Evolutionary conservation across 2,329 filamentous ascomycete species (phyloP).

Genomic region (Chaetomium sp.): DNA sequence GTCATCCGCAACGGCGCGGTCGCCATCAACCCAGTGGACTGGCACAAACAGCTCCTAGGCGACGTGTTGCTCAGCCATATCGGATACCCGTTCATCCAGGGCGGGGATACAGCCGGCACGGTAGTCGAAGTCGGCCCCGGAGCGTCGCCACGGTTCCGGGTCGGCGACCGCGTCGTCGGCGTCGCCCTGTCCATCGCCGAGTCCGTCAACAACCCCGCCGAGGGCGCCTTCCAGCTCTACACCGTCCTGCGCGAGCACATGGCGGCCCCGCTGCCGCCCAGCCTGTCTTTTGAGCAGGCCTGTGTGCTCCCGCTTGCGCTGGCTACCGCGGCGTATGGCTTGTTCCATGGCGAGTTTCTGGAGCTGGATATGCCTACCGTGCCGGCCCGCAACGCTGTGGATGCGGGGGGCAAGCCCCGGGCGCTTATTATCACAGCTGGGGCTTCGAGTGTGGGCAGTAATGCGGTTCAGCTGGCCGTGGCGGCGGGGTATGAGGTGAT

Average conservation of each 20-base stretch:
- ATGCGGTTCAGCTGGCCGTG: background rate
- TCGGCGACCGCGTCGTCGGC: slow-evolving; percentile 3
- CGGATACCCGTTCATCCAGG: background rate
- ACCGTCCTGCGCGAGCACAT: background rate
- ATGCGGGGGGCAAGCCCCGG: background rate
- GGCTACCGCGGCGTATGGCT: background rate
- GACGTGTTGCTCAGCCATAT: background rate
- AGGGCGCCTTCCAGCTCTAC: background rate
- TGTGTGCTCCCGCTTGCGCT: background rate
- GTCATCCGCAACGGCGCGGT: background rate
- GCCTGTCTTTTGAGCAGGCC: background rate
- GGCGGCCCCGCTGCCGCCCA: background rate
- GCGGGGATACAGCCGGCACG: background rate
- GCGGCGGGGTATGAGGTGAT: background rate
- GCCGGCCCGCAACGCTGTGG: background rate
- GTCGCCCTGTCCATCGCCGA: background rate
- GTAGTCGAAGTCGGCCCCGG: background rate
- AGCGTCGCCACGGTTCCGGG: background rate
- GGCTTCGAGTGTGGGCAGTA: background rate
- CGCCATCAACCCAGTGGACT: background rate
- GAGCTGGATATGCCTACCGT: background rate
- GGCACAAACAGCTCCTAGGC: background rate
- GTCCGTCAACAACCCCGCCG: background rate
- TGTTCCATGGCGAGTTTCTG: background rate
- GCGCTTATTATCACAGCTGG: background rate